Conservation (phyloP, 257 asterid species). For the Plantago ovata region DNA sequence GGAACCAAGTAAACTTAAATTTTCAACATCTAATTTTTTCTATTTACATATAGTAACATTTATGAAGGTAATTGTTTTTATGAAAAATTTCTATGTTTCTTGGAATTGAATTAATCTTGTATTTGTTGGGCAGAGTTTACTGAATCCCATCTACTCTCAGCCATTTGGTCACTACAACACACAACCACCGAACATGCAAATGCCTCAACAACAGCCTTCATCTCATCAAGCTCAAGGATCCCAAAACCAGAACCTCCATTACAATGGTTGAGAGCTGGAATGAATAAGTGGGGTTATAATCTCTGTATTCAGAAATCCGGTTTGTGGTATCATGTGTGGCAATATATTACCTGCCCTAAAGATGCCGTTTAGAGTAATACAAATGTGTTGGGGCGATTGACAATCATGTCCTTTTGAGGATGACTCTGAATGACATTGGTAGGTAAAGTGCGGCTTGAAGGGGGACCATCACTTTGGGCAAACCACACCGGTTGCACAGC, state of each 20-base stretch:
- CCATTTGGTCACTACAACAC: slow-evolving; percentile 75
- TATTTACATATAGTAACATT: too few relatives aligned
- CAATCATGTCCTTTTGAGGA: slow-evolving; percentile 22
- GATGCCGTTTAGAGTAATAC: slow-evolving; percentile 35
- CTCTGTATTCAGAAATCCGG: slow-evolving; percentile 47
- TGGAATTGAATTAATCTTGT: slow-evolving; percentile 12
- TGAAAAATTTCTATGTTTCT: not conserved
- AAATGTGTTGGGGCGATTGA: slow-evolving; percentile 25
- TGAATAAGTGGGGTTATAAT: slow-evolving; percentile 28
- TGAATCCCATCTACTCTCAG: slow-evolving; percentile 81
- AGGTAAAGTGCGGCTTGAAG: slow-evolving; percentile 19
- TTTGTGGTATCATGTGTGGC: slow-evolving; percentile 47
- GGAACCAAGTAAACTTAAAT: too few relatives aligned
- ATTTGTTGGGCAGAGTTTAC: slow-evolving; percentile 46
- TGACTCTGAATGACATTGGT: slow-evolving; percentile 28
- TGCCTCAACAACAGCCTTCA: slow-evolving; percentile 63
- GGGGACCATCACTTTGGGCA: slow-evolving; percentile 30
- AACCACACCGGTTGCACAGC: slow-evolving; percentile 36
- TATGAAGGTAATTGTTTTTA: too few relatives aligned
- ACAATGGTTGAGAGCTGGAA: slow-evolving; percentile 48
- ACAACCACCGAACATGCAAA: slow-evolving; percentile 58
- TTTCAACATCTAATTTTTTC: too few relatives aligned
- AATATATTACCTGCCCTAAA: slow-evolving; percentile 26
- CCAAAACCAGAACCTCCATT: slow-evolving; percentile 75
- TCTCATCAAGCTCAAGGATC: slow-evolving; percentile 68